These are phyloP conservation scores for Veloboletus limbatus DNA, from an alignment of 1,284 basidiomycete species.

Conservation along the genomic window DNA sequence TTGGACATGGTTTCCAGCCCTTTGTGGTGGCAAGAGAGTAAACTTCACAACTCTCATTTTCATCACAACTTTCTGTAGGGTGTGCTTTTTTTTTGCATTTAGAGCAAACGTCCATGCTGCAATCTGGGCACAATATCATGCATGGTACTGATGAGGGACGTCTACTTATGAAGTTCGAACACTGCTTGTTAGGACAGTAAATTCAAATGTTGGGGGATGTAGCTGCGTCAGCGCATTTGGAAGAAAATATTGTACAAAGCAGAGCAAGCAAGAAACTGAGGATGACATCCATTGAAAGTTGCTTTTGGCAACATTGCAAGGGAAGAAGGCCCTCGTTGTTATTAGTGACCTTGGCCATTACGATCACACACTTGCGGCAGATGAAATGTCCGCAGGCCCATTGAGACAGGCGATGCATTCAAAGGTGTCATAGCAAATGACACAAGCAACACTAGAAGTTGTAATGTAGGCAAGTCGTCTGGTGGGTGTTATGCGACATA, in stretches of 20 bases:
- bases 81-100: constrained; percentile 29
- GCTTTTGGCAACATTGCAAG: constrained; percentile 40
- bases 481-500: not conserved
- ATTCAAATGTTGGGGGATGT: constrained; percentile 34
- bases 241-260: constrained; percentile 27
- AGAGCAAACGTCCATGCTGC: constrained; percentile 33
- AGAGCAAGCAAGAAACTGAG: constrained; percentile 27
- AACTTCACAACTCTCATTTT: constrained; percentile 26
- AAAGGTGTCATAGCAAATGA: constrained; percentile 20
- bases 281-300: constrained; percentile 32
- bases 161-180: constrained; percentile 41
- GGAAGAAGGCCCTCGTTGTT: constrained; percentile 42
- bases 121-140: constrained; percentile 23
- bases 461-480: not conserved
- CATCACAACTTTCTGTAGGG: constrained; percentile 18
- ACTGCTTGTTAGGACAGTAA: constrained; percentile 41
- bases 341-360: constrained; percentile 38
- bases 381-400: constrained; percentile 40
- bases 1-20: constrained; percentile 44
- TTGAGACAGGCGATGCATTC: constrained; percentile 14
- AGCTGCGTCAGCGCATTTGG: constrained; percentile 34
- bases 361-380: constrained; percentile 36
- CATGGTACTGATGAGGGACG: constrained; percentile 7
- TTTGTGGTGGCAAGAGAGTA: constrained; percentile 33
- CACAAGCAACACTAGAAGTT: constrained; percentile 22